phyloP scores from a whole-genome alignment of 73 alveolate genomes.

The Paraurostyla sp. region DNA sequence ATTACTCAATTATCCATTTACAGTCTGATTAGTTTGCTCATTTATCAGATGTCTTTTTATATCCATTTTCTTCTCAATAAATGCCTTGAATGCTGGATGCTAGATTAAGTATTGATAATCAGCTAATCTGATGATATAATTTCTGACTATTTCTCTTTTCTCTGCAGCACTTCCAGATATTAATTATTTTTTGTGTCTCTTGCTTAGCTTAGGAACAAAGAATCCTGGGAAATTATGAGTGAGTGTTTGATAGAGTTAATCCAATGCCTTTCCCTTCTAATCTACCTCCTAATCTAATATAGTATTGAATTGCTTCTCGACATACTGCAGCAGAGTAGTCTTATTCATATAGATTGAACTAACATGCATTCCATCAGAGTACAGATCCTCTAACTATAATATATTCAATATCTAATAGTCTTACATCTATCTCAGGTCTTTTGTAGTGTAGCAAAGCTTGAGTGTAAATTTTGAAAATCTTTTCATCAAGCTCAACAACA shows the following conservation, averaged over 20 bases:
- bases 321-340: slow-evolving; percentile 14
- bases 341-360: slow-evolving; percentile 11
- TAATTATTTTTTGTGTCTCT: not conserved
- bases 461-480: slow-evolving; percentile 26
- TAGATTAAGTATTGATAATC: slow-evolving; percentile 45
- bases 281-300: slow-evolving; percentile 44
- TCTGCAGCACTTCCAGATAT: not conserved
- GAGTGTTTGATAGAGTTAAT: not conserved
- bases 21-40: not conserved
- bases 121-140: slow-evolving; percentile 4
- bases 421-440: slow-evolving; percentile 9
- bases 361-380: not conserved
- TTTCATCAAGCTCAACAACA: slow-evolving; percentile 57
- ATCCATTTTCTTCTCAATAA: slow-evolving; percentile 57
- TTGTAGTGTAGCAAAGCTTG: slow-evolving; percentile 33
- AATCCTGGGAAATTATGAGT: slow-evolving; percentile 45
- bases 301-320: slow-evolving; percentile 31
- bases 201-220: slow-evolving; percentile 29
- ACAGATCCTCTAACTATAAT: slow-evolving; percentile 13
- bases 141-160: slow-evolving; percentile 28
- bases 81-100: slow-evolving; percentile 44
- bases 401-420: not conserved
- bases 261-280: slow-evolving; percentile 46
- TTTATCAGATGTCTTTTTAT: slow-evolving; percentile 16
- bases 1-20: too few relatives aligned